phyloP scores from a whole-genome alignment of 202 grass and related monocot species.

The Saccharum hybrid region DNA sequence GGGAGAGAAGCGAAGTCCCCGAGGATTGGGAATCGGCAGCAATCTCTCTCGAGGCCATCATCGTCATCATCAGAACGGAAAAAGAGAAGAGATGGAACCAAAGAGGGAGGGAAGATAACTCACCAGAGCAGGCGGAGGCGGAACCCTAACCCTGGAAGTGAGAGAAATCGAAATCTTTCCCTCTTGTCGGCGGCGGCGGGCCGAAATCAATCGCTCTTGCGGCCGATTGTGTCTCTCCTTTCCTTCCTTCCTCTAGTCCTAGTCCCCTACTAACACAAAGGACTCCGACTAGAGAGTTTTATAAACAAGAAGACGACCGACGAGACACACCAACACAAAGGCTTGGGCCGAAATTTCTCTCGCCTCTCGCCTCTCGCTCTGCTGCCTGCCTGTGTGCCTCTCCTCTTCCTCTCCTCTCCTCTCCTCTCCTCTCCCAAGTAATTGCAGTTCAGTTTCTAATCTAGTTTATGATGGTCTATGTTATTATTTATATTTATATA shows the following conservation, averaged over 20 bases:
- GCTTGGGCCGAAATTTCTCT: too few species aligned
- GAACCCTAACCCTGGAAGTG: background rate
- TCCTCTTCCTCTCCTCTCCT: too few species aligned
- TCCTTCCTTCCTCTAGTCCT: background rate
- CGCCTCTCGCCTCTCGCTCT: too few species aligned
- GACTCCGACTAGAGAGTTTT: too few species aligned
- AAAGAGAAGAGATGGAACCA: background rate
- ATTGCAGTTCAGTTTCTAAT: background rate
- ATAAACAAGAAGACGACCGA: too few species aligned
- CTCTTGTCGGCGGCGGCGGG: background rate
- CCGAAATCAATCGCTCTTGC: background rate
- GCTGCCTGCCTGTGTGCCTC: too few species aligned
- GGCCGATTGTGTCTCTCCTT: background rate
- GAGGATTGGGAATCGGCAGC: background rate
- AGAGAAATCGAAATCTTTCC: background rate
- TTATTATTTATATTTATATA: too few species aligned
- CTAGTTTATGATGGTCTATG: too few species aligned
- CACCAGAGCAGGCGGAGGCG: background rate
- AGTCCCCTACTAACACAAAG: background rate
- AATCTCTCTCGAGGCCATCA: background rate
- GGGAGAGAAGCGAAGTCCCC: too few species aligned
- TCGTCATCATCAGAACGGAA: background rate
- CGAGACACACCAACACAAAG: background rate
- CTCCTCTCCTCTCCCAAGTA: background rate
- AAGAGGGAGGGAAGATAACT: background rate